phyloP scores from a whole-genome alignment of 2,329 filamentous ascomycete species.

The Chaetomium olivaceum region DNA sequence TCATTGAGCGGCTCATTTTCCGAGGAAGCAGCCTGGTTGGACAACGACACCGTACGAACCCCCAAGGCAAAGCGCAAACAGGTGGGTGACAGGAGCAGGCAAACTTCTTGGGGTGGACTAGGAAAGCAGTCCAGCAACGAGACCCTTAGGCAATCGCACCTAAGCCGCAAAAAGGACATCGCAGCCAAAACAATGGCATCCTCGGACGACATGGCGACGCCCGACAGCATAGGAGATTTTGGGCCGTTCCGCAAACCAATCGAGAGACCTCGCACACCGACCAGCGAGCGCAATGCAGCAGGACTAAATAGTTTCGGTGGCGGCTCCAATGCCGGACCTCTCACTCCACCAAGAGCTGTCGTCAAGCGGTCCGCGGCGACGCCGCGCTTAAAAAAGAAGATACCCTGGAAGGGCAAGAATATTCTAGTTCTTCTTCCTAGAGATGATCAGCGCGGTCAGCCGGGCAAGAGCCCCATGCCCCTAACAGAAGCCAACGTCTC shows the following conservation, averaged over 20 bases:
- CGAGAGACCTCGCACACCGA: constrained; percentile 38
- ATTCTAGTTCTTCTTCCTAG: constrained; percentile 70
- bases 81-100: constrained; percentile 32
- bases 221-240: constrained; percentile 27
- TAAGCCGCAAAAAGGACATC: constrained; percentile 30
- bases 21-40: constrained; percentile 50
- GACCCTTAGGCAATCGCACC: constrained; percentile 49
- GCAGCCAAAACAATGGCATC: constrained; percentile 33
- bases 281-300: constrained; percentile 37
- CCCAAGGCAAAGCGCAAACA: constrained; percentile 46
- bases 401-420: constrained; percentile 73
- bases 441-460: constrained; percentile 64
- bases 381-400: constrained; percentile 67
- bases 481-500: constrained; percentile 57
- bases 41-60: constrained; percentile 51
- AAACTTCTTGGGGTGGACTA: constrained; percentile 42
- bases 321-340: constrained; percentile 24
- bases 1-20: constrained; percentile 68
- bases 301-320: constrained; percentile 35
- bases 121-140: constrained; percentile 57
- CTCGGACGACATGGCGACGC: constrained; percentile 28
- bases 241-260: constrained; percentile 3
- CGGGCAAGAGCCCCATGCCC: constrained; percentile 55
- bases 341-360: constrained; percentile 35
- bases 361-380: constrained; percentile 46